A percentile compares a stretch with the other conserved stretches of the same genome.
phyloP scores from a whole-genome alignment of 2,329 filamentous ascomycete genomes.

The Xenoacremonium recifei region DNA sequence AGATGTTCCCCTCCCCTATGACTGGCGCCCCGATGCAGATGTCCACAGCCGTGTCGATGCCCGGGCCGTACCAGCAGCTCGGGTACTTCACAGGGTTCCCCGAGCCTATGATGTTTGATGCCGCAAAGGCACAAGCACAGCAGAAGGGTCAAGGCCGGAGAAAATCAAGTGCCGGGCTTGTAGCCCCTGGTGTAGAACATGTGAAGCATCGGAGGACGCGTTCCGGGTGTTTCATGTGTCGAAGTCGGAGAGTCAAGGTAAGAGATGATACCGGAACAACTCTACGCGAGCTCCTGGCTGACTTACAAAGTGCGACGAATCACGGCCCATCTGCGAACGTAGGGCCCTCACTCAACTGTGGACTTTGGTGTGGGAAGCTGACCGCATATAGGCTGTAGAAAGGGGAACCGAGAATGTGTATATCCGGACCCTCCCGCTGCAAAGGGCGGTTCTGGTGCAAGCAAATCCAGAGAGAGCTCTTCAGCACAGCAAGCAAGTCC shows the following conservation, averaged over 20 bases:
- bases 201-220: slow-evolving; percentile 92
- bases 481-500: slow-evolving; percentile 46
- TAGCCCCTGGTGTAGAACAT: slow-evolving; percentile 57
- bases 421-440: slow-evolving; percentile 71
- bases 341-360: slow-evolving; percentile 27
- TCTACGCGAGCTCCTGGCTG: too few relatives aligned
- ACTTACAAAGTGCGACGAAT: slow-evolving; percentile 76
- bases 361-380: slow-evolving; percentile 5
- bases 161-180: slow-evolving; percentile 42
- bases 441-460: slow-evolving; percentile 31
- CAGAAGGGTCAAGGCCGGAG: slow-evolving; percentile 51
- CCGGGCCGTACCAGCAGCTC: slow-evolving; percentile 44
- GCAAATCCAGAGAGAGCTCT: slow-evolving; percentile 37
- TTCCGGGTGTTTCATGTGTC: slow-evolving; percentile 91
- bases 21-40: slow-evolving; percentile 30
- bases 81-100: slow-evolving; percentile 51
- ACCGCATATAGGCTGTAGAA: slow-evolving; percentile 70
- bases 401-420: slow-evolving; percentile 85
- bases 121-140: slow-evolving; percentile 46
- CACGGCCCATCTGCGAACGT: slow-evolving; percentile 81
- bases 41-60: slow-evolving; percentile 29
- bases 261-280: too few relatives aligned
- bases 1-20: slow-evolving; percentile 36
- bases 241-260: slow-evolving; percentile 82
- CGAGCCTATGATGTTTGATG: slow-evolving; percentile 48